These are phyloP conservation scores for Scheffersomyces amazonensis DNA, from an alignment of 805 yeast species.

Conservation along the genomic window DNA sequence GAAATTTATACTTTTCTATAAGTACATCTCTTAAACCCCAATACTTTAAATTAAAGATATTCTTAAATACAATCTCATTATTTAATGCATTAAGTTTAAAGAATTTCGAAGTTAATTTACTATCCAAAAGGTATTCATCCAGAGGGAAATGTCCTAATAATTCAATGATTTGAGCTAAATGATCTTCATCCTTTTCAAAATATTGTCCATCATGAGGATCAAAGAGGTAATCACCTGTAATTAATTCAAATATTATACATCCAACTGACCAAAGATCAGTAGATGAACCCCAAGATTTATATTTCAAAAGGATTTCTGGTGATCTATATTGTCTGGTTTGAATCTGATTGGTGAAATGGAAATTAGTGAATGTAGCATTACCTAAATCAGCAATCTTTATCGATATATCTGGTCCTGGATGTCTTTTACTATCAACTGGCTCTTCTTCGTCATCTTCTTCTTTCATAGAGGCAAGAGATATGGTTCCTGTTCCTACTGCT, in stretches of 20 bases:
- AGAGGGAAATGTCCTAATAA: slow-evolving; percentile 42
- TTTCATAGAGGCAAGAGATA: background rate
- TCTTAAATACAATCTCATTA: slow-evolving; percentile 32
- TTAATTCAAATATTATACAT: slow-evolving; percentile 55
- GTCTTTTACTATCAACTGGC: background rate
- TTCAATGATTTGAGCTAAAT: slow-evolving; percentile 61
- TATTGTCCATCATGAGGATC: slow-evolving; percentile 54
- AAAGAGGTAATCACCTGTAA: slow-evolving; percentile 61
- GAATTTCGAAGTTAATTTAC: slow-evolving; percentile 37
- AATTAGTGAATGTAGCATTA: slow-evolving; percentile 79
- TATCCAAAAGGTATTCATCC: slow-evolving; percentile 36
- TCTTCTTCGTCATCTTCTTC: slow-evolving; percentile 1
- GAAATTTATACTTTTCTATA: slow-evolving; percentile 47
- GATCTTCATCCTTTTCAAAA: slow-evolving; percentile 57
- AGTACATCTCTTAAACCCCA: slow-evolving; percentile 52
- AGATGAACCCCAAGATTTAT: slow-evolving; percentile 57
- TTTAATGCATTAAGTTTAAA: slow-evolving; percentile 30
- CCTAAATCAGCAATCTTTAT: slow-evolving; percentile 92
- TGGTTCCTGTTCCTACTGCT: background rate
- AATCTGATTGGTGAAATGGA: slow-evolving; percentile 83
- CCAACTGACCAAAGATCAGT: slow-evolving; percentile 62
- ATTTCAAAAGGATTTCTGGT: slow-evolving; percentile 59
- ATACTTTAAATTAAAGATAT: slow-evolving; percentile 46
- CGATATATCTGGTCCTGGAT: slow-evolving; percentile 10
- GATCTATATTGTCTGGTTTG: slow-evolving; percentile 92